Evolutionary conservation across 1,284 basidiomycete genomes (phyloP), one percentile per base, ranked within the genome.

Genomic region (Tylopilus sp.): DNA sequence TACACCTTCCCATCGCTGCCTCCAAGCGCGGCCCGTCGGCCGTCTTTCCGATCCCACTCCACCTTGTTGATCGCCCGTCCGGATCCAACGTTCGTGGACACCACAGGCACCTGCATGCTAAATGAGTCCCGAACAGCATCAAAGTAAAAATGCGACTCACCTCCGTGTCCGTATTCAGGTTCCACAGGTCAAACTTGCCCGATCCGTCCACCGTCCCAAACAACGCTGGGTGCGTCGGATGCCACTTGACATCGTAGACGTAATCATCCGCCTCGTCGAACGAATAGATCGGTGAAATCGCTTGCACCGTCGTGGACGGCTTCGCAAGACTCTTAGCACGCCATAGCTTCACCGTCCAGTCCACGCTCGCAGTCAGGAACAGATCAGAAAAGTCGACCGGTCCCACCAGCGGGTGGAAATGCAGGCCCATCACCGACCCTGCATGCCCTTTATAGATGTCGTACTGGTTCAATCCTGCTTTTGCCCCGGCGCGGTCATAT

Each of bases 231-330:
- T 99, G 95, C 23, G 82, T 75, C 2, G 95, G 93, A 67, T 98
- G 95, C 97, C 97, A 99, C 64, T 86, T 89, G 42, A 94, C 94
- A 70, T 98, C 96, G 70, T 97, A 98, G n/a, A 99, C 92, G 65
- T 98, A 98, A 67, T 99, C 96, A 66, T 93, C 92, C 11, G 92
- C 87, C 68, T 97, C 95, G 59, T 99, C 95, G 60, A 97, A 97
- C 37, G 89, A 92, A 66, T 94, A 89, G 16, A 97, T 59, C 1
- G 95, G 91, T 1, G 79, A 46, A 19, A 93, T 76, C 7, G 69
- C 69, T 51, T 84, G 78, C 23, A 74, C 72, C 21, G 74, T 67
- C 12, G 84, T 82, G 11, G 79, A 79, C 1, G 61, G 59, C 47
- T 70, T 68, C 34, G 82, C 75, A 35, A 84, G 71, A 21, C 78